These are phyloP conservation scores for Candida caryicola DNA, from an alignment of 805 yeast genomes.

Conservation along the genomic window DNA sequence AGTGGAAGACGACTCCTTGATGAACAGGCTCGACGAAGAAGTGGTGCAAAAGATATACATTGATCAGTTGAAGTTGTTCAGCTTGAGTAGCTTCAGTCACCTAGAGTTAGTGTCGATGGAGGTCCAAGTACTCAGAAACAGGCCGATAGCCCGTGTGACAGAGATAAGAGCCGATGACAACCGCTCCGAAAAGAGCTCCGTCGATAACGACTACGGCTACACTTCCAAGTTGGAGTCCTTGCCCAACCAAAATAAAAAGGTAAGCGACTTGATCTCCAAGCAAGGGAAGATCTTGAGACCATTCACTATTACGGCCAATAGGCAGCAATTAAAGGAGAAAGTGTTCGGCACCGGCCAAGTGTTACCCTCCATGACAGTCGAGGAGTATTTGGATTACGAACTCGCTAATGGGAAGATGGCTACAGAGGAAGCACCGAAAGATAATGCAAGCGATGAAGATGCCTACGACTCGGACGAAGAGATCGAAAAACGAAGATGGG, in stretches of 20 bases:
- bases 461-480: conserved; percentile 58
- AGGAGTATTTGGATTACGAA: conserved; percentile 86
- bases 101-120: conserved; percentile 67
- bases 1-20: conserved; percentile 12
- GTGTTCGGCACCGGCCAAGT: conserved; percentile 91
- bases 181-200: conserved; percentile 4
- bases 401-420: conserved; percentile 79
- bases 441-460: conserved; percentile 35
- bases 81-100: conserved; percentile 51
- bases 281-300: conserved; percentile 82
- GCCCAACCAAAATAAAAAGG: conserved; percentile 35
- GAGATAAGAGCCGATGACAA: conserved; percentile 12
- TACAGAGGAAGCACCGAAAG: conserved; percentile 43
- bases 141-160: conserved; percentile 23
- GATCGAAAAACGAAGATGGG: conserved; percentile 83
- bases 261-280: conserved; percentile 50
- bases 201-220: conserved; percentile 42
- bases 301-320: conserved; percentile 62
- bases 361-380: conserved; percentile 92
- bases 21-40: conserved; percentile 59
- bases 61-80: conserved; percentile 52
- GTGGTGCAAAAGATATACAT: conserved; percentile 51
- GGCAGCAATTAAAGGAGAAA: conserved; percentile 55
- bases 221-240: conserved; percentile 62
- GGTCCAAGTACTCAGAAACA: conserved; percentile 52